A percentile compares a stretch with the other conserved stretches of the same genome.
Evolutionary conservation across 169 alveolate species (phyloP).

Genomic region (Cryptosporidium canis): DNA sequence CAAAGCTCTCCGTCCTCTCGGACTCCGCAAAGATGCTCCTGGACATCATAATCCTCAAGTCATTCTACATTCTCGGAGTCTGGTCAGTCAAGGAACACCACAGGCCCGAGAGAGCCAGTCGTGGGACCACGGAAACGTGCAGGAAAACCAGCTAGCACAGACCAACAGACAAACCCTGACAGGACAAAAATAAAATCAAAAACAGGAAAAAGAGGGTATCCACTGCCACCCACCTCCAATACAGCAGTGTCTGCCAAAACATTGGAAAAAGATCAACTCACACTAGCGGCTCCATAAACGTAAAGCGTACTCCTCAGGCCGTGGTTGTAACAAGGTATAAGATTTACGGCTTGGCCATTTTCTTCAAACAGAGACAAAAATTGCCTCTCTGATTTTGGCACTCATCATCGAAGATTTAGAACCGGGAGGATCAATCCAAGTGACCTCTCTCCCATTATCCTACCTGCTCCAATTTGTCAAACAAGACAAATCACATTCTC

Average conservation of each 20-base stretch:
- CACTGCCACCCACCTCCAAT: too few species aligned
- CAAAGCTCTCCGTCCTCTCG: conserved; percentile 72
- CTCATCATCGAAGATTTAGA: conserved; percentile 71
- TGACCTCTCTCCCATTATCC: neutral
- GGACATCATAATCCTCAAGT: conserved; percentile 68
- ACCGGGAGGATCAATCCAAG: conserved; percentile 76
- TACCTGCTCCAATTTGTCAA: neutral
- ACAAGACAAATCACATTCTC: neutral
- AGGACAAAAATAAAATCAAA: too few species aligned
- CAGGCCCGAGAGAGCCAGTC: neutral
- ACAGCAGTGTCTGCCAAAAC: neutral
- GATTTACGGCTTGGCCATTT: conserved; percentile 60
- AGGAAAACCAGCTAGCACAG: neutral
- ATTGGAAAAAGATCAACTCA: neutral
- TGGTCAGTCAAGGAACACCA: conserved; percentile 49
- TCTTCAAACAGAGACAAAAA: conserved; percentile 44
- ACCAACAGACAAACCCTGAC: too few species aligned
- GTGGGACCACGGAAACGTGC: neutral
- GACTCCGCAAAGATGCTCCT: conserved; percentile 75
- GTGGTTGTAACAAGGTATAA: conserved; percentile 72
- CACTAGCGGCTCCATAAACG: neutral
- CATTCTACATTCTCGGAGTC: conserved; percentile 71
- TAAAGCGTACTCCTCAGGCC: conserved; percentile 65
- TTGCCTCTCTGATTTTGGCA: conserved; percentile 44
- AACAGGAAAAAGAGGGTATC: neutral